Evolutionary conservation across 1,139 yeast genomes (phyloP), one percentile per base, ranked within the genome.

Genomic region (Lodderomyces pseudojiufengensis): DNA sequence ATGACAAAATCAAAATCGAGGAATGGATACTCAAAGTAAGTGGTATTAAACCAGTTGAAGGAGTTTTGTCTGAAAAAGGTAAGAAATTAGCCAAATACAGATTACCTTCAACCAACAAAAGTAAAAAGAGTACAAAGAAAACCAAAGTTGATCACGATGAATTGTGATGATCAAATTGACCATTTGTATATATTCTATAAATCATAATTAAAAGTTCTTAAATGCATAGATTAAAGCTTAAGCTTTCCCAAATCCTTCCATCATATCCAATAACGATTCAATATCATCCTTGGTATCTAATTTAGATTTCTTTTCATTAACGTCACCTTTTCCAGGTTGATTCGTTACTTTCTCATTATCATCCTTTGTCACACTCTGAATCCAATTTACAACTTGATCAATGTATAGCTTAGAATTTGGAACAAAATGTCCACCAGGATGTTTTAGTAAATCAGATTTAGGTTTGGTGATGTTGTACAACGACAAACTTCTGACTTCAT

Each of bases 391-490:
- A 2, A 83, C 80, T 42, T 79, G 76, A 29, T 71, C 73, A 2
- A 83, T 73, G 51, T 76, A 65, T 5, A 73, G 61, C 52, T 78
- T 80, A 2, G 84, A 73, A 46, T 82, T 82, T 5, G 95, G 95
- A 11, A 85, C 90, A 54, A 80, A 85, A 54, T 86, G 95, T 0
- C 95, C 94, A 24, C 95, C 95, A 2, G 90, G 84, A 54, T 86
- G 95, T 42, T 68, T 74, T 44, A 85, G 53, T 28, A 80, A 43
- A 3, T 70, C 70, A 5, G 74, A 66, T 2, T 57, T 61, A 5
- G 61, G 64, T 32, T 63, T 63, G 46, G 82, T 77, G 2, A 68
- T 58, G 9, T 85, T 73, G 48, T 68, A 80, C 28, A 90, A 62
- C 1, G 67, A 61, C 59, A 76, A 62, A 0, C 83, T 72, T 42